phyloP scores from a whole-genome alignment of 1,284 basidiomycete species.

The Exobasidium cylindrosporum region DNA sequence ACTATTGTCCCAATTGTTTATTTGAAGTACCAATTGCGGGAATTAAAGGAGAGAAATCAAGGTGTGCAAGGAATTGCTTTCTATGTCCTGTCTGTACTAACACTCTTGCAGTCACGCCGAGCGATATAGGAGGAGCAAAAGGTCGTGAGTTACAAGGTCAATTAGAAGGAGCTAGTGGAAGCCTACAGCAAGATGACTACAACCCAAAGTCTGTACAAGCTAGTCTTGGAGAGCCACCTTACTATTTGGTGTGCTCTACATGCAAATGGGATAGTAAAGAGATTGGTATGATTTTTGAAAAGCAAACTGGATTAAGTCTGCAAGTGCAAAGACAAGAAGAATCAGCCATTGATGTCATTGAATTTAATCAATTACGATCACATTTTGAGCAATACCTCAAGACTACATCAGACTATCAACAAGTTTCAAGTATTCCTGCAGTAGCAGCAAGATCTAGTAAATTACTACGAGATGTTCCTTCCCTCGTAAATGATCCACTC shows the following conservation, averaged over 20 bases:
- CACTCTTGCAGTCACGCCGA: constrained; percentile 79
- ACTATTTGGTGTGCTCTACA: constrained; percentile 82
- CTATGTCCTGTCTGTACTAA: constrained; percentile 87
- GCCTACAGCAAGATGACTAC: constrained; percentile 81
- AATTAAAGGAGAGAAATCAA: constrained; percentile 90
- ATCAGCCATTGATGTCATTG: constrained; percentile 27
- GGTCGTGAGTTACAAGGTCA: constrained; percentile 68
- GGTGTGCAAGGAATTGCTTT: constrained; percentile 97
- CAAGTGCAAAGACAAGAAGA: constrained; percentile 29
- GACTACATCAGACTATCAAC: neutral
- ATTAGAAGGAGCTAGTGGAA: constrained; percentile 68
- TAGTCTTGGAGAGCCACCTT: constrained; percentile 73
- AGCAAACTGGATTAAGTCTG: constrained; percentile 78
- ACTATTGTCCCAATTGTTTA: constrained; percentile 97
- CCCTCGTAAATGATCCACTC: constrained; percentile 14
- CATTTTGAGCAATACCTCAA: constrained; percentile 39
- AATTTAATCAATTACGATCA: constrained; percentile 35
- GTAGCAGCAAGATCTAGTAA: neutral
- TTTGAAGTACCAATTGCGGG: constrained; percentile 97
- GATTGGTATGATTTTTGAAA: constrained; percentile 88
- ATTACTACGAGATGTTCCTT: constrained; percentile 37
- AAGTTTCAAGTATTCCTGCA: neutral
- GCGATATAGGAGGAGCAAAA: constrained; percentile 64
- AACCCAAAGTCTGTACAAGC: constrained; percentile 43
- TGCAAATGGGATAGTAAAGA: constrained; percentile 93